A percentile compares a stretch with the other conserved stretches of the same genome.
These are phyloP conservation scores for Saccharata proteae DNA, from an alignment of 2,329 filamentous ascomycete genomes.

Conservation along the genomic window DNA sequence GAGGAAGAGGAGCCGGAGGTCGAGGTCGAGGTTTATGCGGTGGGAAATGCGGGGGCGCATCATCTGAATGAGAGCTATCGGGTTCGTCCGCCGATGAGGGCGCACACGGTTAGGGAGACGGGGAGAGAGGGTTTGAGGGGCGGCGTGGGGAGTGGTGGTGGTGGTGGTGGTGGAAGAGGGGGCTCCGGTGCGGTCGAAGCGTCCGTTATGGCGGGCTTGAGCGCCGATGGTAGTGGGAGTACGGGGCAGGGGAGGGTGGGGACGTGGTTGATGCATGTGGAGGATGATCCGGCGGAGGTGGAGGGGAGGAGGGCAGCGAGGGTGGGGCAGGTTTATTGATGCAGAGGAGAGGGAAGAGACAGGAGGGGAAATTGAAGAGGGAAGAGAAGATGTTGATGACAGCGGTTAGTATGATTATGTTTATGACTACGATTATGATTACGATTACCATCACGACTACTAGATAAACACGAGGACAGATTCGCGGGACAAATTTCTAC, in stretches of 20 bases:
- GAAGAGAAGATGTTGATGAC: too few relatives aligned
- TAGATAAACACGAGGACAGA: too few relatives aligned
- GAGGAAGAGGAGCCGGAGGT: slow-evolving; percentile 37
- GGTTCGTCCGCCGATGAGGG: slow-evolving; percentile 18
- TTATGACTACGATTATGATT: too few relatives aligned
- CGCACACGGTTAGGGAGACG: slow-evolving; percentile 8
- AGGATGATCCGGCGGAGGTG: slow-evolving; percentile 23
- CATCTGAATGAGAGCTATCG: slow-evolving; percentile 45
- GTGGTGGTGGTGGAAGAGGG: background rate
- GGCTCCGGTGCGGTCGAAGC: slow-evolving; percentile 9
- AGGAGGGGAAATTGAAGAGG: too few relatives aligned
- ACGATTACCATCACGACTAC: too few relatives aligned
- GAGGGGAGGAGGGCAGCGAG: slow-evolving; percentile 16
- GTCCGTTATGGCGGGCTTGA: slow-evolving; percentile 26
- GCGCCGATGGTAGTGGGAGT: slow-evolving; percentile 20
- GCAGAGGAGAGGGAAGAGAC: slow-evolving; percentile 22
- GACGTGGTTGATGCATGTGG: slow-evolving; percentile 26
- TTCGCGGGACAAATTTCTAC: too few relatives aligned
- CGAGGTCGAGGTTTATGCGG: slow-evolving; percentile 34
- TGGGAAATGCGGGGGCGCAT: slow-evolving; percentile 43
- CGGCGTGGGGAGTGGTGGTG: too few relatives aligned
- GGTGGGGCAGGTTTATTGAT: slow-evolving; percentile 23
- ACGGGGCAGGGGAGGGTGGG: slow-evolving; percentile 25
- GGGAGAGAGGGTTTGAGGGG: background rate
- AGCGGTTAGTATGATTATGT: too few relatives aligned